Percentiles rank a stretch among this genome's conserved stretches.
Evolutionary conservation across 345 rosid species (phyloP).

Genomic region (Aurinia saxatilis): DNA sequence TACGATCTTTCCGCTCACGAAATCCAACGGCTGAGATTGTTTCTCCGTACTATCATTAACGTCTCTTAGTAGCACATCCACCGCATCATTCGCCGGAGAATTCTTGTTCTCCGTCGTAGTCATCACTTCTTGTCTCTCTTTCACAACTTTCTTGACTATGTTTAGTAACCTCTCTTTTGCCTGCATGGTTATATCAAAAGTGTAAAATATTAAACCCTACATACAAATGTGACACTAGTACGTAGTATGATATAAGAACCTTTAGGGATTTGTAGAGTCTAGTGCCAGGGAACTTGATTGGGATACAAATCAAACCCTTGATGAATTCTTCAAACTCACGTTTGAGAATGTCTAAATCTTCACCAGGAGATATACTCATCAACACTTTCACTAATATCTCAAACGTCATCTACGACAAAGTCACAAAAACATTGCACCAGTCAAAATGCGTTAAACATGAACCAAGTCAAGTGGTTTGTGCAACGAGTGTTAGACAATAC

Average conservation of each 20-base stretch:
- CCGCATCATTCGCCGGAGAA: slow-evolving; percentile 38
- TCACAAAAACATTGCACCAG: background rate
- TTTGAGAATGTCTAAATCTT: slow-evolving; percentile 56
- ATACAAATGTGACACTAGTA: background rate
- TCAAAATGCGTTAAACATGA: background rate
- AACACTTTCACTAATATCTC: slow-evolving; percentile 62
- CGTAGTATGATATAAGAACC: slow-evolving; percentile 32
- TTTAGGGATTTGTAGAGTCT: slow-evolving; percentile 74
- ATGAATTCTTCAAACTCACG: slow-evolving; percentile 76
- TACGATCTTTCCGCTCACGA: slow-evolving; percentile 58
- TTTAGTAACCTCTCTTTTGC: slow-evolving; percentile 64
- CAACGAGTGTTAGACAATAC: slow-evolving; percentile 21
- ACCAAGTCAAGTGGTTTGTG: background rate
- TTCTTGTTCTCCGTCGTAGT: slow-evolving; percentile 28
- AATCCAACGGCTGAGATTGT: slow-evolving; percentile 62
- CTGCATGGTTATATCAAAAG: slow-evolving; percentile 34
- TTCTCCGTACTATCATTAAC: slow-evolving; percentile 37
- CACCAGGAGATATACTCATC: slow-evolving; percentile 63
- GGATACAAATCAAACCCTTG: slow-evolving; percentile 88
- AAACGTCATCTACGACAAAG: slow-evolving; percentile 56
- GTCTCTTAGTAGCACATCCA: slow-evolving; percentile 58
- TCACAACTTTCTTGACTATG: slow-evolving; percentile 58
- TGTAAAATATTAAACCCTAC: background rate
- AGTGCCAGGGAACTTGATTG: slow-evolving; percentile 85
- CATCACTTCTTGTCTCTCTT: slow-evolving; percentile 39